Percentiles rank a stretch among this genome's conserved stretches.
Conservation (phyloP, 345 rosid genomes). For the Ceriops tagal region DNA sequence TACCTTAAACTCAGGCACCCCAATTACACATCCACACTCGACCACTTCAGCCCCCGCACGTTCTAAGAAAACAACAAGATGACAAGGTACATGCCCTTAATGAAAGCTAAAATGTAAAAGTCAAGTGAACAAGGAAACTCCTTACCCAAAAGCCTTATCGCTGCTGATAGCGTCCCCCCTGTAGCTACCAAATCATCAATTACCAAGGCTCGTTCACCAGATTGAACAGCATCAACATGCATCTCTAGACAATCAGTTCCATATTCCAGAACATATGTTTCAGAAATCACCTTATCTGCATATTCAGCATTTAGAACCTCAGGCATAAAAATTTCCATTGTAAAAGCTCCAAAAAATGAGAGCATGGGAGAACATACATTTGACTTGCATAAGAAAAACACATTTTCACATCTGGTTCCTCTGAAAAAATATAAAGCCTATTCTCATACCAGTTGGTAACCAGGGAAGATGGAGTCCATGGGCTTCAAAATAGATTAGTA, state of each 20-base stretch:
- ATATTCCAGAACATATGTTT: constrained; percentile 72
- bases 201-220: constrained; percentile 62
- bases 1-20: constrained; percentile 73
- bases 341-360: neutral
- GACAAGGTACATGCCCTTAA: neutral
- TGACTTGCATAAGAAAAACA: too few relatives aligned
- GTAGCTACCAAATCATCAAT: constrained; percentile 90
- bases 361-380: neutral
- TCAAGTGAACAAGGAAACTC: neutral
- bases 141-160: constrained; percentile 70
- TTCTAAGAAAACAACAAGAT: constrained; percentile 32
- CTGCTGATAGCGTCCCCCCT: constrained; percentile 84
- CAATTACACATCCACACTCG: constrained; percentile 76
- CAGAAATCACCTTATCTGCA: constrained; percentile 68
- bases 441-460: too few relatives aligned
- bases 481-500: too few relatives aligned
- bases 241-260: constrained; percentile 83
- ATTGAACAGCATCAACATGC: constrained; percentile 71
- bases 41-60: constrained; percentile 64
- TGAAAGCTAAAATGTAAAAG: neutral
- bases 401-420: too few relatives aligned
- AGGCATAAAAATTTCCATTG: neutral
- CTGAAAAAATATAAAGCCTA: too few relatives aligned
- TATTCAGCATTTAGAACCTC: neutral
- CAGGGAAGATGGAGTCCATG: too few relatives aligned